Percentiles rank a stretch among this genome's conserved stretches.
These are phyloP conservation scores for Macroventuria anomochaeta DNA, from an alignment of 2,329 filamentous ascomycete species.

Conservation along the genomic window DNA sequence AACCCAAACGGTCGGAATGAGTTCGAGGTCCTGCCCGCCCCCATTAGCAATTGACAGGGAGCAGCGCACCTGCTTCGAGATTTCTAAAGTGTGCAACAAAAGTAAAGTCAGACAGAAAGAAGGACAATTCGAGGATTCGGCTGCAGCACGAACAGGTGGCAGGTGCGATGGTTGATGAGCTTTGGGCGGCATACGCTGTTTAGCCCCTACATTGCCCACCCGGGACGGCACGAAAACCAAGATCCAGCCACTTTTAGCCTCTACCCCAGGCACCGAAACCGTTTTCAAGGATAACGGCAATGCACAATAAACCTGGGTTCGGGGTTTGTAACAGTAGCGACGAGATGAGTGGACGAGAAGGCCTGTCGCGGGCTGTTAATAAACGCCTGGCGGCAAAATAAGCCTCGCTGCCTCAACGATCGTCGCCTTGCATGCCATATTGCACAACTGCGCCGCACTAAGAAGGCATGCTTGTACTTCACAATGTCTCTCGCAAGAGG, in stretches of 20 bases:
- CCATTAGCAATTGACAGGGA: neutral
- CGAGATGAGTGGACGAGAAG: conserved; percentile 11
- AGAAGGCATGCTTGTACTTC: conserved; percentile 7
- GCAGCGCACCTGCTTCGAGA: neutral
- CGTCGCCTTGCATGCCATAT: conserved; percentile 14
- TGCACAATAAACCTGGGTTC: conserved; percentile 6
- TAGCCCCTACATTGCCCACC: conserved; percentile 4
- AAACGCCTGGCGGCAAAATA: conserved; percentile 20
- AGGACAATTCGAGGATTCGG: too few relatives aligned
- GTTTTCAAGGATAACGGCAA: conserved; percentile 5
- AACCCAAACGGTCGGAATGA: neutral
- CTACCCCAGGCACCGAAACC: conserved; percentile 10
- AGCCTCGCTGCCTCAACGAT: conserved; percentile 19
- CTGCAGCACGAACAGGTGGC: conserved; percentile 1
- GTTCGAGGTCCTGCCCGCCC: neutral
- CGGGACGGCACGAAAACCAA: conserved; percentile 8
- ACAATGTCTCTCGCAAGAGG: conserved; percentile 7
- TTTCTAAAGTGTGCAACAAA: neutral
- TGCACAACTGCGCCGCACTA: conserved; percentile 21
- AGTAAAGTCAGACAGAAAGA: neutral
- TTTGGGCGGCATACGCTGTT: conserved; percentile 2
- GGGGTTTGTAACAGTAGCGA: conserved; percentile 12
- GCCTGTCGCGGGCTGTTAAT: conserved; percentile 15
- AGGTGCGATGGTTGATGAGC: neutral
- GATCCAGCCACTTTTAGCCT: conserved; percentile 12